These are phyloP conservation scores for Taiwanofungus camphoratus DNA, from an alignment of 1,284 basidiomycete species.

Conservation along the genomic window DNA sequence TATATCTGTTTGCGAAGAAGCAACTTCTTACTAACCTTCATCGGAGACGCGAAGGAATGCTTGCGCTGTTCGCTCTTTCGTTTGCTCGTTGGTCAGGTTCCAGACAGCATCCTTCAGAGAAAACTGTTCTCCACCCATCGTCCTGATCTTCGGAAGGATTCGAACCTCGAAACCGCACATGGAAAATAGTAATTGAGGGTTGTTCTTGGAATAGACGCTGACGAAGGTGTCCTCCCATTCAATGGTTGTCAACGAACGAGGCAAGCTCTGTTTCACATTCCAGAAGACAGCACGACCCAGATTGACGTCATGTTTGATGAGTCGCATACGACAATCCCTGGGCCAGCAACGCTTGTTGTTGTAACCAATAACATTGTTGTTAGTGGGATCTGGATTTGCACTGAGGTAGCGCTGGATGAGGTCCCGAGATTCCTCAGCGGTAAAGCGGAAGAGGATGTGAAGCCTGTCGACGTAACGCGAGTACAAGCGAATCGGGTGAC, in stretches of 20 bases:
- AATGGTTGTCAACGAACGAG: constrained; percentile 94
- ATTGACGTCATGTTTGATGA: constrained; percentile 99
- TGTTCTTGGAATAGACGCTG: constrained; percentile 96
- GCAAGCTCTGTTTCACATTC: constrained; percentile 98
- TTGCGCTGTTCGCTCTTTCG: constrained; percentile 96
- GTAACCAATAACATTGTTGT: constrained; percentile 98
- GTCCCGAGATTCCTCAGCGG: constrained; percentile 96
- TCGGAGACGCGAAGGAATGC: constrained; percentile 98
- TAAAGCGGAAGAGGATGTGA: constrained; percentile 96
- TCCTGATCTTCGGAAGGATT: constrained; percentile 93
- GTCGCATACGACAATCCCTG: constrained; percentile 95
- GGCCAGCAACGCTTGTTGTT: constrained; percentile 99
- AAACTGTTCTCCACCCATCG: constrained; percentile 93
- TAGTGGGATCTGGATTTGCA: constrained; percentile 96
- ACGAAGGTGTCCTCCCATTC: constrained; percentile 98
- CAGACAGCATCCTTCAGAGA: constrained; percentile 96
- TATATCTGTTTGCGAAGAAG: neutral
- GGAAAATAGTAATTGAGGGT: constrained; percentile 96
- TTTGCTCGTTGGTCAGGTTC: constrained; percentile 94
- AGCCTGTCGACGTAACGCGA: constrained; percentile 92
- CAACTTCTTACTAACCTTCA: constrained; percentile 47
- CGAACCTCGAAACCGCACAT: constrained; percentile 99
- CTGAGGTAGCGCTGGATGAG: constrained; percentile 97
- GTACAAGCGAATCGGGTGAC: constrained; percentile 92
- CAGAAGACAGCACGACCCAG: constrained; percentile 97